These are phyloP conservation scores for Melampsora larici-populina DNA, from an alignment of 1,284 basidiomycete genomes.

Conservation along the genomic window DNA sequence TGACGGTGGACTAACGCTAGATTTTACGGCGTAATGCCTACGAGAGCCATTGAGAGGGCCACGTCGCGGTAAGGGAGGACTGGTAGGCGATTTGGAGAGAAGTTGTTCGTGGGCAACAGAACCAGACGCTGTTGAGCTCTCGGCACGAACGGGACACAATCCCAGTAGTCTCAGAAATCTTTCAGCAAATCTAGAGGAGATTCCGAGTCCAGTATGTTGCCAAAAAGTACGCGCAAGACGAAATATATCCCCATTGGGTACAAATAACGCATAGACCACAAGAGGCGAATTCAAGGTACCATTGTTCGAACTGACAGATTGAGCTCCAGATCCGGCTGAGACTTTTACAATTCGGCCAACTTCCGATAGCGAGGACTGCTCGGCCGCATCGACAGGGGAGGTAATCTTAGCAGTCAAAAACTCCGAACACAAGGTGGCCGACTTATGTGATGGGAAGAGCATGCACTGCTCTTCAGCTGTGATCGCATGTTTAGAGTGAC, in stretches of 20 bases:
- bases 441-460: conserved; percentile 69
- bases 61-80: not conserved
- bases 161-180: conserved; percentile 69
- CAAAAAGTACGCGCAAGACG: conserved; percentile 83
- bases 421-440: conserved; percentile 70
- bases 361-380: conserved; percentile 70
- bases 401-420: conserved; percentile 65
- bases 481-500: conserved; percentile 34
- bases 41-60: conserved; percentile 5
- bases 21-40: conserved; percentile 21
- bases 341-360: conserved; percentile 61
- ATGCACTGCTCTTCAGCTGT: conserved; percentile 62
- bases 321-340: conserved; percentile 46
- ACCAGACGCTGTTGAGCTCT: conserved; percentile 41
- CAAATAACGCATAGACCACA: conserved; percentile 71
- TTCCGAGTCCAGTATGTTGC: conserved; percentile 89
- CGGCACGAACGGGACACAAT: conserved; percentile 56
- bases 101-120: conserved; percentile 49
- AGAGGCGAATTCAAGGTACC: conserved; percentile 63
- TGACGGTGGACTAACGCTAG: conserved; percentile 1
- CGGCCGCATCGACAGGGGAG: conserved; percentile 58
- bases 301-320: conserved; percentile 47
- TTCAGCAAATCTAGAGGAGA: conserved; percentile 83
- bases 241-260: conserved; percentile 58
- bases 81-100: not conserved